Conservation (phyloP, 805 yeast species). For the Nakazawaea molendinolei region DNA sequence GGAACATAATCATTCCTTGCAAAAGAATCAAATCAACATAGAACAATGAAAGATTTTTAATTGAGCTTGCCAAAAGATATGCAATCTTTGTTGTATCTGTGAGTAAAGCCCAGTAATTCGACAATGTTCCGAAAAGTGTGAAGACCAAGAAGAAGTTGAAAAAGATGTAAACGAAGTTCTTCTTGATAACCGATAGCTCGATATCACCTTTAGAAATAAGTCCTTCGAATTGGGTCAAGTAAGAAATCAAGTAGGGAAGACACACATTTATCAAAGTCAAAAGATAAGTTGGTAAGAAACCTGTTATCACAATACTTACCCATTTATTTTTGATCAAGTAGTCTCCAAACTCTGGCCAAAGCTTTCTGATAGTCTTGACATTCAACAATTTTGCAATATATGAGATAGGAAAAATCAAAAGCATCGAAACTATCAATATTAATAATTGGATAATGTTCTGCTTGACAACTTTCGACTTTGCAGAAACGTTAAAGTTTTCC, state of each 20-base stretch:
- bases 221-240: conserved; percentile 45
- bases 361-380: conserved; percentile 44
- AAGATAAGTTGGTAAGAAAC: conserved; percentile 55
- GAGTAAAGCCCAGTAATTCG: conserved; percentile 51
- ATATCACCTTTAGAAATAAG: conserved; percentile 50
- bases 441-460: conserved; percentile 26
- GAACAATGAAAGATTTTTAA: conserved; percentile 44
- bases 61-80: conserved; percentile 44
- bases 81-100: conserved; percentile 57
- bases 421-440: conserved; percentile 42
- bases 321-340: conserved; percentile 42
- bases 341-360: conserved; percentile 57
- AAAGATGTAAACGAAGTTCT: conserved; percentile 54
- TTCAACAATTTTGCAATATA: conserved; percentile 52
- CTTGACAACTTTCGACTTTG: conserved; percentile 28
- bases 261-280: conserved; percentile 47
- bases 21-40: conserved; percentile 57
- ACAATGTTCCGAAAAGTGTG: conserved; percentile 54
- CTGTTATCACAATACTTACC: conserved; percentile 50
- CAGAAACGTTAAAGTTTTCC: conserved; percentile 45
- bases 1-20: conserved; percentile 65
- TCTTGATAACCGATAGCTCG: conserved; percentile 48
- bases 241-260: conserved; percentile 50
- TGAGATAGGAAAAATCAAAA: conserved; percentile 48
- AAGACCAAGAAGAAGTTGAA: conserved; percentile 57